phyloP scores from a whole-genome alignment of 805 yeast species.

The Saccharomyces eubayanus region DNA sequence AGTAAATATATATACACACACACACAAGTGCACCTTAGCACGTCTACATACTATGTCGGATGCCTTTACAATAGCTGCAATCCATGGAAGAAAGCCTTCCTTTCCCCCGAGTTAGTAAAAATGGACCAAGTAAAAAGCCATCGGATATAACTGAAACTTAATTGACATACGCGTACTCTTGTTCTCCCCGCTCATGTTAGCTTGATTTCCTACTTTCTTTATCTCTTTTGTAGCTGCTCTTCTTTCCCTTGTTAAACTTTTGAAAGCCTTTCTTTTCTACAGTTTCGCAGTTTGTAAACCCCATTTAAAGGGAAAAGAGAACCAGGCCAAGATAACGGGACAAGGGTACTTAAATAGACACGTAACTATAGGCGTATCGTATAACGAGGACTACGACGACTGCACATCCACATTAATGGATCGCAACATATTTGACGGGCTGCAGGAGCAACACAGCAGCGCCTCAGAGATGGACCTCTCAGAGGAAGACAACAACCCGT shows the following conservation, averaged over 20 bases:
- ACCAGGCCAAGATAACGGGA: background rate
- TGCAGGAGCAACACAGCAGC: background rate
- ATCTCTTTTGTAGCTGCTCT: background rate
- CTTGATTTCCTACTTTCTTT: background rate
- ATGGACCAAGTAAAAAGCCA: background rate
- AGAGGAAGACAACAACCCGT: slow-evolving; percentile 35
- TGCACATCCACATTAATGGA: background rate
- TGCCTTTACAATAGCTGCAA: slow-evolving; percentile 23
- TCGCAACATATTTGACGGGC: background rate
- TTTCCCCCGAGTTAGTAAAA: background rate
- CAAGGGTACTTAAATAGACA: background rate
- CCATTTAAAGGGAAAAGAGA: background rate
- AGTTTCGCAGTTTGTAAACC: background rate
- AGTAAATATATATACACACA: slow-evolving; percentile 3
- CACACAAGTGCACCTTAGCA: too few relatives aligned
- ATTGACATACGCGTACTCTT: background rate
- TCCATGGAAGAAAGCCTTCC: background rate
- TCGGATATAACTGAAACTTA: background rate
- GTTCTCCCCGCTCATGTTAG: background rate
- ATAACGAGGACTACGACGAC: background rate
- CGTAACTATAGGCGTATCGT: background rate
- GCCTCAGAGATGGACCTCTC: background rate
- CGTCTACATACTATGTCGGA: slow-evolving; percentile 26
- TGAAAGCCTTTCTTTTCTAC: background rate
- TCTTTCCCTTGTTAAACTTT: background rate